phyloP scores from a whole-genome alignment of 148 eudicot genomes.

The Chenopodium quinoa region DNA sequence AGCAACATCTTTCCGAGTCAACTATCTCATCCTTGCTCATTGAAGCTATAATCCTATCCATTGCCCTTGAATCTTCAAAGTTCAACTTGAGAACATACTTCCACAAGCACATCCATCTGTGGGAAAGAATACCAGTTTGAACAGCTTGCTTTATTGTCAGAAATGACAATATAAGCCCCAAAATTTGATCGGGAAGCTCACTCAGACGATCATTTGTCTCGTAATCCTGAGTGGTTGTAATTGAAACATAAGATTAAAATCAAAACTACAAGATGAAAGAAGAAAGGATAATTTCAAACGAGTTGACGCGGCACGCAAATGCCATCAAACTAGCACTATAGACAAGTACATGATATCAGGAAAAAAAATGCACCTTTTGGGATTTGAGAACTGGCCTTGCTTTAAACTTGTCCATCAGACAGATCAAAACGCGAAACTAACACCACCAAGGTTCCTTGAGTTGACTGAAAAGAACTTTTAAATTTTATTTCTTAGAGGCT shows the following conservation, averaged over 20 bases:
- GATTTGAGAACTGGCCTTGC: background rate
- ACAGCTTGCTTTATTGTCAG: slow-evolving; percentile 1
- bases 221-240: background rate
- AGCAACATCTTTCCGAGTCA: background rate
- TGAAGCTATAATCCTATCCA: background rate
- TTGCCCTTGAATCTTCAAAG: slow-evolving; percentile 2
- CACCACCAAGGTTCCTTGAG: background rate
- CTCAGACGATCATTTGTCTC: background rate
- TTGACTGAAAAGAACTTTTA: too few species aligned
- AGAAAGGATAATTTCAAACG: background rate
- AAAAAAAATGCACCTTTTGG: background rate
- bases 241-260: background rate
- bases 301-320: background rate
- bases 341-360: too few species aligned
- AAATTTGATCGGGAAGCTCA: background rate
- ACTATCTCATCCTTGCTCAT: background rate
- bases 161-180: background rate
- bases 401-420: background rate
- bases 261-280: background rate
- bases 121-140: slow-evolving; percentile 2
- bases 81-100: background rate
- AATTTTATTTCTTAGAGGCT: too few species aligned
- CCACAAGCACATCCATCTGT: slow-evolving; percentile 15
- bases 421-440: background rate
- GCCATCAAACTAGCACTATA: background rate